Evolutionary conservation across 495 filamentous ascomycete species (phyloP).

Genomic region (Margaritispora aquatica): DNA sequence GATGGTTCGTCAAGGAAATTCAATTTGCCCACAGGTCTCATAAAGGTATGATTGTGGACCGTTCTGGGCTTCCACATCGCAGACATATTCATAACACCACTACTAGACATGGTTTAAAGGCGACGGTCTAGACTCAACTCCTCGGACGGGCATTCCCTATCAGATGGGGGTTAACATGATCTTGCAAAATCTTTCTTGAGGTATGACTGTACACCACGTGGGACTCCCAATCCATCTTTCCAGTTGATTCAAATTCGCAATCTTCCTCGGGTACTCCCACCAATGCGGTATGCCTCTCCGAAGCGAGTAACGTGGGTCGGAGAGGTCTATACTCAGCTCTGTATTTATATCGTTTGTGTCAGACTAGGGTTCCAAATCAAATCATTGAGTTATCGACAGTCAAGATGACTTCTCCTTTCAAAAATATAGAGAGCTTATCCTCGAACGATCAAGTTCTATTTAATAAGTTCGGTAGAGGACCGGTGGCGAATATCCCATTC

Average conservation of each 20-base stretch:
- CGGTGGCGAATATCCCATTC: constrained; percentile 19
- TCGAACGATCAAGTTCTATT: background rate
- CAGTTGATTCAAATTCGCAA: background rate
- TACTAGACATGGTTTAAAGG: background rate
- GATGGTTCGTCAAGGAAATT: no score
- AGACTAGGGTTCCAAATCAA: background rate
- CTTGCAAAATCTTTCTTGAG: no score
- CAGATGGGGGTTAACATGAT: background rate
- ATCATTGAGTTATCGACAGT: background rate
- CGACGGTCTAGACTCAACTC: background rate
- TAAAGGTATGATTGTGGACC: background rate
- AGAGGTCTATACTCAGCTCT: background rate
- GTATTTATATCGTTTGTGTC: background rate
- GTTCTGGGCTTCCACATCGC: background rate
- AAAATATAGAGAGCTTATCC: background rate
- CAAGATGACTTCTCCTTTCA: background rate
- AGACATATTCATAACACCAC: background rate
- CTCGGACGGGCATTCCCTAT: background rate
- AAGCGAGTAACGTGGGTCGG: background rate
- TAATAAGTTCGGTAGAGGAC: constrained; percentile 24
- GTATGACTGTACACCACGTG: no score
- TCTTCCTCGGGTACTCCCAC: background rate
- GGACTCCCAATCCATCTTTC: background rate
- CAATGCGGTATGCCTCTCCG: background rate
- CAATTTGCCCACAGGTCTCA: no score